A percentile compares a stretch with the other conserved stretches of the same genome.
Evolutionary conservation across 441 rosid species (phyloP).

Genomic region (Gossypium gossypioides): DNA sequence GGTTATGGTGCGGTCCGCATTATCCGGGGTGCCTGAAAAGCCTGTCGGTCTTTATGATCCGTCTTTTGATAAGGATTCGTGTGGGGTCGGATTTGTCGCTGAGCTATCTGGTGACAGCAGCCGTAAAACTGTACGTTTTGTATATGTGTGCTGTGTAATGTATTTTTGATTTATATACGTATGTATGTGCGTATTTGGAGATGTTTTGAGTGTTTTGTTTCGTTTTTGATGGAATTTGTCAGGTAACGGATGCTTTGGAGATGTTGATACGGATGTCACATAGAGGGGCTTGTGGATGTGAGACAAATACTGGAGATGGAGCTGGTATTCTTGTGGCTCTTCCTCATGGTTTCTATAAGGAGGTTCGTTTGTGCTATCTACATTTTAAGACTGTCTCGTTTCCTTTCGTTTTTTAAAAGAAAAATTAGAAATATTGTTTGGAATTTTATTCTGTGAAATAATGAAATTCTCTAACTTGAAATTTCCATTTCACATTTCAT

Average conservation of each 20-base stretch:
- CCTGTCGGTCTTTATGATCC: slow-evolving; percentile 98
- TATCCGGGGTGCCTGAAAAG: slow-evolving; percentile 88
- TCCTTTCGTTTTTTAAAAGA: neutral
- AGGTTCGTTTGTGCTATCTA: slow-evolving; percentile 31
- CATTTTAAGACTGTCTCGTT: neutral
- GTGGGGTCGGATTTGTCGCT: slow-evolving; percentile 98
- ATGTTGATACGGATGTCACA: slow-evolving; percentile 97
- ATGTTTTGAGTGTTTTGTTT: neutral
- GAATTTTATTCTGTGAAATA: neutral
- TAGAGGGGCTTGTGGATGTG: slow-evolving; percentile 99
- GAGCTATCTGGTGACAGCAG: slow-evolving; percentile 78
- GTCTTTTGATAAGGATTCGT: slow-evolving; percentile 86
- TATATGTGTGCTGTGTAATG: neutral
- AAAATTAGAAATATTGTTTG: neutral
- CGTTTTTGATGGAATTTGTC: neutral
- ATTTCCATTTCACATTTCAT: neutral
- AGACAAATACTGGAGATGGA: slow-evolving; percentile 94
- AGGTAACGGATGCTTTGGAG: slow-evolving; percentile 93
- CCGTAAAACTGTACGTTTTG: slow-evolving; percentile 74
- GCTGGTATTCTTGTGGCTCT: slow-evolving; percentile 97
- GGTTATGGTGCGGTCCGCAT: slow-evolving; percentile 54
- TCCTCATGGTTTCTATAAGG: slow-evolving; percentile 70
- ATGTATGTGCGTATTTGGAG: neutral
- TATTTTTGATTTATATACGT: neutral
- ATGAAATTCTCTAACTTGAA: neutral